These are phyloP conservation scores for Ceratobasidium sp. DNA, from an alignment of 1,284 basidiomycete genomes.

Conservation along the genomic window DNA sequence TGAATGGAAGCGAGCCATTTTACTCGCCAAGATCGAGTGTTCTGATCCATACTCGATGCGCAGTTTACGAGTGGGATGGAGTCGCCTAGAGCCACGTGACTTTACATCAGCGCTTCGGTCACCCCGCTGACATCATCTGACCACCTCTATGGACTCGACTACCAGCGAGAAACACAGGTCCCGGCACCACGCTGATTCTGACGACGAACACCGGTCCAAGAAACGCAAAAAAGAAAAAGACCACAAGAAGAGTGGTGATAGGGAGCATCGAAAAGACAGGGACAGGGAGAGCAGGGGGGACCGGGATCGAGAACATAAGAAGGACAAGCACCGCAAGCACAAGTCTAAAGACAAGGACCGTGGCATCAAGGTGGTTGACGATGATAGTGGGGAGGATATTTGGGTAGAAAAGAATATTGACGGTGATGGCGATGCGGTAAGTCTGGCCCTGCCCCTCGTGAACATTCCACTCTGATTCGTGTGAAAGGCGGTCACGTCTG, in stretches of 20 bases:
- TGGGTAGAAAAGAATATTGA: constrained; percentile 90
- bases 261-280: constrained; percentile 55
- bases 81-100: no score
- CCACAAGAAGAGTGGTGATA: constrained; percentile 48
- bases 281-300: constrained; percentile 50
- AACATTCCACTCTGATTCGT: constrained; percentile 5
- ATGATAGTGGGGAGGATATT: constrained; percentile 71
- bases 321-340: constrained; percentile 46
- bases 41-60: no score
- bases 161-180: constrained; percentile 31
- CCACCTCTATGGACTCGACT: constrained; percentile 17
- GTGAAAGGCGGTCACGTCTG: constrained; percentile 63
- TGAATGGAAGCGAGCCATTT: no score
- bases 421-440: constrained; percentile 72
- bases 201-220: constrained; percentile 42
- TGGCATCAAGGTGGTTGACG: constrained; percentile 61
- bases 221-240: constrained; percentile 51
- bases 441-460: constrained; percentile 44
- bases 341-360: constrained; percentile 40
- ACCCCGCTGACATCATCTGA: constrained; percentile 23
- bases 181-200: constrained; percentile 28
- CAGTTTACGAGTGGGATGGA: no score
- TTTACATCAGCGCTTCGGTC: no score
- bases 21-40: no score
- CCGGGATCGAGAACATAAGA: constrained; percentile 42